Evolutionary conservation across 1,284 basidiomycete genomes (phyloP), one percentile per base, ranked within the genome.

Genomic region (Ustilago cynodontis): DNA sequence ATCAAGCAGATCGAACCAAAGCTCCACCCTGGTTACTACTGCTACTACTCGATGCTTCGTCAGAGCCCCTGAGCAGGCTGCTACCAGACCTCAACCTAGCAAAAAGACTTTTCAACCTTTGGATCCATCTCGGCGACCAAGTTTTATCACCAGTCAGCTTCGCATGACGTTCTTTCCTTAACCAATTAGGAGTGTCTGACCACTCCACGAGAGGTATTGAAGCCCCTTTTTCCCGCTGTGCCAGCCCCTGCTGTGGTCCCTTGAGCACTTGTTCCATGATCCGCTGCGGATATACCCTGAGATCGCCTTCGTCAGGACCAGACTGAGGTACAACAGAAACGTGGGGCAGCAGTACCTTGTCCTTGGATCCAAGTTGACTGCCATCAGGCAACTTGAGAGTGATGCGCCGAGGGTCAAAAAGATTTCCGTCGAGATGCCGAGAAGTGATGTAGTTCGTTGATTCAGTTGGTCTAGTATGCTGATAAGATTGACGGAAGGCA

Each of bases 111-210:
- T 26, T 26, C 53, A 33, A 0, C 33, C 41, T 26, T 8, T 18
- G n/a, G 7, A 37, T 6, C 53, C 33, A 49, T 49, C 47, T 13
- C 24, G 47, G 1, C 24, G 47, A 49, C 10, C 7, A 49, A 24
- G 22, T n/a, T 7, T 8, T 24, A 18, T 22, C 31, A n/a, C 20
- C 10, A 5, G 13, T 13, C 33, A 16, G 14, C 22, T 20, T 43
- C 16, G 16, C 33, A 31, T 50, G 35, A 18, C 47, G 29, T 2
- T 59, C 57, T 3, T n/a, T 31, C 6, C 16, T 35, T 1, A 39
- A 45, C 51, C 59, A 59, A 20, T 41, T 59, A 26, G 58, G 58
- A 6, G 14, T 16, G 3, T 52, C 37, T n/a, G 49, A 26, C 58
- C 58, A 59, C 18, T 59, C 49, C 2, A 59, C 58, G 14, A 31